Percentiles rank a stretch among this genome's conserved stretches.
phyloP scores from a whole-genome alignment of 2,329 filamentous ascomycete genomes.

The Fusarium globosum region DNA sequence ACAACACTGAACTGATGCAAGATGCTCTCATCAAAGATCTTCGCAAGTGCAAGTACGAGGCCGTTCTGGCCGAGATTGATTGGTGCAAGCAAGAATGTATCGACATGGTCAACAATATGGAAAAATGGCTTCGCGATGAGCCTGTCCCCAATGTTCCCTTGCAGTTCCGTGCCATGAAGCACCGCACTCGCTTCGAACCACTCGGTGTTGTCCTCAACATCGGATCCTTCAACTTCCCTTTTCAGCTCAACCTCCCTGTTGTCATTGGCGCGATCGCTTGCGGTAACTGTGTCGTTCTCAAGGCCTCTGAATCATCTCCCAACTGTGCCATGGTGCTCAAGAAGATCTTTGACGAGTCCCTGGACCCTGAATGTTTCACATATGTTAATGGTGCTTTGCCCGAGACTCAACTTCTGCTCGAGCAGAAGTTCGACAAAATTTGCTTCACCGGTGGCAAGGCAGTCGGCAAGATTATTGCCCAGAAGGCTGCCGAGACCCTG shows the following conservation, averaged over 20 bases:
- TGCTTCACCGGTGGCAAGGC: conserved; percentile 88
- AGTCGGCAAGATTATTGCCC: conserved; percentile 87
- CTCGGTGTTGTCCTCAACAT: conserved; percentile 86
- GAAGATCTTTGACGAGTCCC: conserved; percentile 78
- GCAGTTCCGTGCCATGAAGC: conserved; percentile 74
- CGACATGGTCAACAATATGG: conserved; percentile 80
- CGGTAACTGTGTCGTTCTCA: conserved; percentile 89
- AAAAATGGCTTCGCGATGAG: conserved; percentile 87
- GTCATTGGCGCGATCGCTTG: conserved; percentile 91
- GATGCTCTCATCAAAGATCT: conserved; percentile 84
- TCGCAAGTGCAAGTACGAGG: conserved; percentile 80
- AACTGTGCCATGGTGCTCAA: conserved; percentile 81
- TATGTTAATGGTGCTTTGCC: conserved; percentile 84
- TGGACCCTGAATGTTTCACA: conserved; percentile 81
- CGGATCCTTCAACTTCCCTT: conserved; percentile 93
- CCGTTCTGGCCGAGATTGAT: conserved; percentile 77
- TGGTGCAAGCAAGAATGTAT: conserved; percentile 86
- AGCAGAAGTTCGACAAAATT: conserved; percentile 97
- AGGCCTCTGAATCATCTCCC: conserved; percentile 88
- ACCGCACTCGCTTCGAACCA: conserved; percentile 87
- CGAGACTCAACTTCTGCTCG: conserved; percentile 83
- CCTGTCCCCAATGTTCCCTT: conserved; percentile 75
- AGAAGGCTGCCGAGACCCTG: conserved; percentile 88
- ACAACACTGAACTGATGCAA: conserved; percentile 77
- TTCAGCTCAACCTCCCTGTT: conserved; percentile 82